Evolutionary conservation across 441 rosid species (phyloP).

Genomic region (Croton laevigatus): DNA sequence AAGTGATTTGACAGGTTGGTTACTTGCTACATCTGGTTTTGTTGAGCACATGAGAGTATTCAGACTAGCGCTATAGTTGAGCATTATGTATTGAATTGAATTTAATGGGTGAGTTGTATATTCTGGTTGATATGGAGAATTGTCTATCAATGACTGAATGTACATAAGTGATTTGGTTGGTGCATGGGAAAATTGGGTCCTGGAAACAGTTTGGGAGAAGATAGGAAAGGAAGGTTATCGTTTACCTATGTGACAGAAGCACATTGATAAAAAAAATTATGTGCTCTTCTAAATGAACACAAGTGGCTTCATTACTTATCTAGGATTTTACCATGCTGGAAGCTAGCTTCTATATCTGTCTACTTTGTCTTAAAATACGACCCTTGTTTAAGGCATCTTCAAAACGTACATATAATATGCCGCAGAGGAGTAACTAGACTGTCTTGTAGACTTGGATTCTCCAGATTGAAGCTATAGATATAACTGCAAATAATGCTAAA

Average conservation of each 20-base stretch:
- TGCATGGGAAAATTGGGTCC: too few relatives aligned
- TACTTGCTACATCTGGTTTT: neutral
- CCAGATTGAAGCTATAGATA: slow-evolving; percentile 3
- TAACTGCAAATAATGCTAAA: slow-evolving; percentile 5
- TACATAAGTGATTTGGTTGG: neutral
- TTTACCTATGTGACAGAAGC: neutral
- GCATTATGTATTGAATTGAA: neutral
- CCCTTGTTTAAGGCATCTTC: neutral
- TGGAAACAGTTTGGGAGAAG: neutral
- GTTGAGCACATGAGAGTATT: neutral
- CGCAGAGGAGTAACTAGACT: neutral
- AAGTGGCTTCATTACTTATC: neutral
- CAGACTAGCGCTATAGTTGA: neutral
- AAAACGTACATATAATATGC: neutral
- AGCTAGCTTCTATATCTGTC: slow-evolving; percentile 13
- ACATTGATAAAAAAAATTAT: neutral
- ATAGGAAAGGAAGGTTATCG: neutral
- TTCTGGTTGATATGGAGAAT: neutral
- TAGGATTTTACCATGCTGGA: slow-evolving; percentile 6
- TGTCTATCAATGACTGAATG: neutral
- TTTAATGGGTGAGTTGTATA: slow-evolving; percentile 5
- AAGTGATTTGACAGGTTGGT: slow-evolving; percentile 88
- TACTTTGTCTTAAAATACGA: neutral
- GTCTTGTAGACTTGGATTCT: neutral
- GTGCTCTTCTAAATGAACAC: slow-evolving; percentile 2